Evolutionary conservation across 371 early-diverging fungal genomes (phyloP), one percentile per base, ranked within the genome.

Genomic region (Smittium culicis): DNA sequence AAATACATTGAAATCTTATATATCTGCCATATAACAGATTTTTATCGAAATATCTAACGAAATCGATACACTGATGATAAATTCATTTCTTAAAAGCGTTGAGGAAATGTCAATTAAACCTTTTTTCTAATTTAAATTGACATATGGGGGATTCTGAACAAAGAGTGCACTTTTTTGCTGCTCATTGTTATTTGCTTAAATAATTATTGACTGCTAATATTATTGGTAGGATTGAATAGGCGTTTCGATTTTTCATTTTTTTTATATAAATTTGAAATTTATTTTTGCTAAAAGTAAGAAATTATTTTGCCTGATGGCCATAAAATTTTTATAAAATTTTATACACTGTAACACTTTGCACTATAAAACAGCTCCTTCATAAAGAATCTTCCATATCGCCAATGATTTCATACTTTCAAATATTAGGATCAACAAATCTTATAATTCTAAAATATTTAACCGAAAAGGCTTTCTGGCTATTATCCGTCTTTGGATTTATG

Each of bases 401-500:
- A 45, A 45, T 45, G 20, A 20, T 45, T 45, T 45, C 45, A n/a
- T n/a, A n/a, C n/a, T 45, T 45, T 45, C 45, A 59, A 59, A 31
- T 5, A 27, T 59, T 59, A 59, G 27, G 60, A 59, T 16, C 60
- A 27, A 29, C 27, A 59, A 27, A 27, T 11, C n/a, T 59, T 5
- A 11, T 59, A 32, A 59, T 5, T n/a, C 27, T 29, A 32, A 27
- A 59, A 59, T 5, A 27, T 0, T 54, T 69, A 0, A 54, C 68
- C 1, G 34, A 29, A 14, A 69, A 69, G 34, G 16, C 34, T 0
- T 33, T 54, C 1, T 69, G 69, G 68, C 20, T 69, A 0, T 29
- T 69, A 0, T 64, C 68, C 0, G 55, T 65, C 33, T 73, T 54
- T 31, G 71, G 70, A 20, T 76, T 76, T 55, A 45, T 76, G 5